These are phyloP conservation scores for Claviceps spartinae DNA, from an alignment of 2,329 filamentous ascomycete genomes.

Conservation along the genomic window DNA sequence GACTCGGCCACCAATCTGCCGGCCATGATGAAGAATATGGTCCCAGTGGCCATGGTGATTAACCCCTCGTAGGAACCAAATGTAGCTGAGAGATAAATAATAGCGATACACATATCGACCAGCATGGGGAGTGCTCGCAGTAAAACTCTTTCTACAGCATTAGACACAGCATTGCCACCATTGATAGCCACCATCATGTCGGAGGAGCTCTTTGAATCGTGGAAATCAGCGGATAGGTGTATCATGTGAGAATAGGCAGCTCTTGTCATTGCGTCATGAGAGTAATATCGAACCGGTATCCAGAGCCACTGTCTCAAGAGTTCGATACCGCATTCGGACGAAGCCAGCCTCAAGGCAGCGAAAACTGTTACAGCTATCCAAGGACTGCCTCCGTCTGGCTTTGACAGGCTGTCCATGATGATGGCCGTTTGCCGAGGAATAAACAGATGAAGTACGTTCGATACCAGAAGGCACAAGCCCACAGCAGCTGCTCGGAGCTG, in stretches of 20 bases:
- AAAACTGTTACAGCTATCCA: constrained; percentile 41
- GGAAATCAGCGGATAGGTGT: constrained; percentile 47
- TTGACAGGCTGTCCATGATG: constrained; percentile 52
- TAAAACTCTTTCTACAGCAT: constrained; percentile 42
- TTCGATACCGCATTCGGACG: constrained; percentile 41
- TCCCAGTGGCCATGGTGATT: constrained; percentile 44
- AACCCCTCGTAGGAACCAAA: constrained; percentile 50
- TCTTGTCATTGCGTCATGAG: constrained; percentile 37
- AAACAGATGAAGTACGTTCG: constrained; percentile 61
- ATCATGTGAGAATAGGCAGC: constrained; percentile 47
- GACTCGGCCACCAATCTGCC: constrained; percentile 37
- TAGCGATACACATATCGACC: constrained; percentile 44
- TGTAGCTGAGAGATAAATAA: constrained; percentile 43
- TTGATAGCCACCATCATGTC: constrained; percentile 45
- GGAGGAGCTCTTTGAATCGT: constrained; percentile 45
- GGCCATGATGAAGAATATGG: constrained; percentile 42
- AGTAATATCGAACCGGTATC: constrained; percentile 45
- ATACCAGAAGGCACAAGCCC: constrained; percentile 50
- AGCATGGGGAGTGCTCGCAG: constrained; percentile 47
- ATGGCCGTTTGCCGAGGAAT: constrained; percentile 72
- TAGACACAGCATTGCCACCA: constrained; percentile 38
- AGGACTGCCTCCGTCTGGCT: constrained; percentile 28
- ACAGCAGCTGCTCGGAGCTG: constrained; percentile 57
- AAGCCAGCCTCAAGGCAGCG: constrained; percentile 34
- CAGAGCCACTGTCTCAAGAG: constrained; percentile 42